Conservation (phyloP, 1,284 basidiomycete genomes). For the Albatrellus sp. region DNA sequence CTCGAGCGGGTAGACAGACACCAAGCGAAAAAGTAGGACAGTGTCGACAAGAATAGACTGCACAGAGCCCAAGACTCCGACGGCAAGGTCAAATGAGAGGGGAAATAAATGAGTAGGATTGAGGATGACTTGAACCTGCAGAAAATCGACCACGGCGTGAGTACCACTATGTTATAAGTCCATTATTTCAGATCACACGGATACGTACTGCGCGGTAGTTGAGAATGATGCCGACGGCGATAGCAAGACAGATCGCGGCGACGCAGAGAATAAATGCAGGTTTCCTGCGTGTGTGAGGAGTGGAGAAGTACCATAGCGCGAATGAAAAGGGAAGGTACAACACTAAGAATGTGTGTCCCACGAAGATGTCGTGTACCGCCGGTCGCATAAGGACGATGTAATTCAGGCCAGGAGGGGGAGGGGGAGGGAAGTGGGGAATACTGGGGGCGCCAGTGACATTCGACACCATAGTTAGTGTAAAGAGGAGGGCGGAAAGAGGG, state of each 20-base stretch:
- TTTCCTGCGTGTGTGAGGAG: background rate
- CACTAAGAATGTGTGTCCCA: conserved; percentile 5
- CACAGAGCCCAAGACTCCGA: conserved; percentile 18
- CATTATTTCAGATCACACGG: background rate
- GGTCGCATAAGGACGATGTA: conserved; percentile 7
- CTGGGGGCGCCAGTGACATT: background rate
- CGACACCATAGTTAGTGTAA: background rate
- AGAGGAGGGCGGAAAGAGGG: background rate
- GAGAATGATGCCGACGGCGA: conserved; percentile 3
- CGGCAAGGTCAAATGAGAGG: conserved; percentile 5
- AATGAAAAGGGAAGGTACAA: conserved; percentile 1
- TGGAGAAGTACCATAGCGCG: conserved; percentile 2
- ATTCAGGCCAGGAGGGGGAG: conserved; percentile 8
- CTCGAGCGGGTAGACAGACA: conserved; percentile 14
- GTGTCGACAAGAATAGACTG: conserved; percentile 21
- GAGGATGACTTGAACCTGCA: background rate
- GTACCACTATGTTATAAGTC: background rate
- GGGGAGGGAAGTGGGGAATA: too few species aligned
- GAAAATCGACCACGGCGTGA: background rate
- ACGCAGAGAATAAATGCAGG: conserved; percentile 3
- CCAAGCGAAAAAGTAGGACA: conserved; percentile 12
- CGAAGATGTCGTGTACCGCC: conserved; percentile 5
- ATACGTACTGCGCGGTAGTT: conserved; percentile 6
- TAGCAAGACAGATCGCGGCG: conserved; percentile 1
- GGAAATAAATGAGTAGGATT: background rate